Evolutionary conservation across 768 basidiomycete species (phyloP).

Genomic region (Phaffia australis): DNA sequence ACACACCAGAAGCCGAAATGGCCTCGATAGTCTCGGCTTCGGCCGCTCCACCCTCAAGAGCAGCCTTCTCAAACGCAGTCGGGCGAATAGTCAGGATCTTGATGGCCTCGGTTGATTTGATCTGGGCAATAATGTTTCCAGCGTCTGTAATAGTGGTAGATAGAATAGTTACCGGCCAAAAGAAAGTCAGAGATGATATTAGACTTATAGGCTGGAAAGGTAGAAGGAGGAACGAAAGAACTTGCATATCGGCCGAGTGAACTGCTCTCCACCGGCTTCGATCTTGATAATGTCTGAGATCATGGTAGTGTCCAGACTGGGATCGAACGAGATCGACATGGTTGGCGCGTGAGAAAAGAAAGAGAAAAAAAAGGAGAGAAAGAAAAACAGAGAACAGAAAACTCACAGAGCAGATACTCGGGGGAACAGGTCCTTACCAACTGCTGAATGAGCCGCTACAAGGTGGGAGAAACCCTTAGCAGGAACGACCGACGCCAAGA

Average conservation of each 20-base stretch:
- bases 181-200: not conserved
- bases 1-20: slow-evolving; percentile 43
- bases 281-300: slow-evolving; percentile 26
- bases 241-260: slow-evolving; percentile 26
- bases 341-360: not conserved
- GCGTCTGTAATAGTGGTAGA: slow-evolving; percentile 45
- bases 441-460: slow-evolving; percentile 80
- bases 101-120: slow-evolving; percentile 59
- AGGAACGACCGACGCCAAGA: slow-evolving; percentile 64
- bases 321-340: not conserved
- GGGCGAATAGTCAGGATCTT: slow-evolving; percentile 93
- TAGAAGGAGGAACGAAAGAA: not conserved
- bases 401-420: slow-evolving; percentile 62
- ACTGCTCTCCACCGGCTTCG: slow-evolving; percentile 24
- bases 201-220: not conserved
- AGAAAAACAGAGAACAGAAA: not conserved
- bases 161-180: not conserved
- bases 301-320: slow-evolving; percentile 65
- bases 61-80: slow-evolving; percentile 70
- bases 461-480: slow-evolving; percentile 71
- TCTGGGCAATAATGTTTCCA: slow-evolving; percentile 90
- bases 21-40: slow-evolving; percentile 47
- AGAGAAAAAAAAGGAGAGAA: not conserved
- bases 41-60: slow-evolving; percentile 44
- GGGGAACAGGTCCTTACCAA: slow-evolving; percentile 84